Base-by-base conservation (phyloP, 257 asterid species). In the Nicotiana otophora region DNA sequence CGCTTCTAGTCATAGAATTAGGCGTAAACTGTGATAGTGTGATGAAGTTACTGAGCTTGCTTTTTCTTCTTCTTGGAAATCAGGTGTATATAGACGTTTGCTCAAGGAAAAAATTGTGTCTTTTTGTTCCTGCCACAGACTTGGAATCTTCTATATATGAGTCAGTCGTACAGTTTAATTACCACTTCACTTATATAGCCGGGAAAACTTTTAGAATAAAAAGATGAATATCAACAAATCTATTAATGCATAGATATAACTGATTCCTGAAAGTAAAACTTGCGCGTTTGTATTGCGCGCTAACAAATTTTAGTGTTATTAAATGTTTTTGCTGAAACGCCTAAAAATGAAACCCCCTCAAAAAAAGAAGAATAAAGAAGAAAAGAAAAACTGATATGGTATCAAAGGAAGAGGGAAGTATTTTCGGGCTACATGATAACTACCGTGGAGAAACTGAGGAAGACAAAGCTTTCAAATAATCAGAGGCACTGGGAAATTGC, bases 91-190 rank as follows among this genome's bases (percentile, higher is more conserved):
- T 72, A 46, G 36, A 23, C 36, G 23, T 42, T 17, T 72, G 46
- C 60, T 11, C 78, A 12, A 23, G 36, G 78, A 46, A 46, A 72
- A 42, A 4, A 12, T 20, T 72, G 12, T 72, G 1, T 20, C n/a
- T 72, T 72, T 72, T 46, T 12, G 36, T 72, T 20, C 7, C 3
- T 23, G 78, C 58, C 5, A 9, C 19, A 46, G 60, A 72, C 34
- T 20, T 48, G 78, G 78, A 42, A 72, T 72, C 60, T 72, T 67
- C 76, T 34, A 67, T 61, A 61, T 61, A 23, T 61, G 67, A 58
- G 63, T 58, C 26, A 11, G 26, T 14, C 17, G 60, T 54, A 28
- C 42, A 14, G 10, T 28, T 23, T 63, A 63, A 26, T 26, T 26
- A 12, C 34, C 36, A 26, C 36, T 26, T 63, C 68, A 63, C 17